Conservation (phyloP, 2,329 filamentous ascomycete species). For the Berkeleyomyces basicola region DNA sequence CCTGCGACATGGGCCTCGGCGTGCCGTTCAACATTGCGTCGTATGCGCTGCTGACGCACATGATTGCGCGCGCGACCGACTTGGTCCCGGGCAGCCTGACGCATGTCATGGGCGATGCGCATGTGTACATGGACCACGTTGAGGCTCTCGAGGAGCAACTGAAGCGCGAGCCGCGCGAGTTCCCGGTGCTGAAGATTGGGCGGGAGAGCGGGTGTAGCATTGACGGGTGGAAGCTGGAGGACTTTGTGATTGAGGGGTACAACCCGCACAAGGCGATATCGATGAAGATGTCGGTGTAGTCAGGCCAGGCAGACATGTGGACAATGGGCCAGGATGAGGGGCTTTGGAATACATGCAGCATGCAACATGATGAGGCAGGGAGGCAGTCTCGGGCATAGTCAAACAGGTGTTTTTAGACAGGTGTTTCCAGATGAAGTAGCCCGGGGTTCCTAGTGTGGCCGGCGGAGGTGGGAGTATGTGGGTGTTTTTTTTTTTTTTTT, state of each 20-base stretch:
- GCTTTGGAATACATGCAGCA: too few species aligned
- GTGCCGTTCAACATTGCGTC: slow-evolving; percentile 96
- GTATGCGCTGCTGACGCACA: slow-evolving; percentile 87
- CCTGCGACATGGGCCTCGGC: slow-evolving; percentile 91
- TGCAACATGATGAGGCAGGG: too few species aligned
- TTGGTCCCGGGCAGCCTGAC: slow-evolving; percentile 74
- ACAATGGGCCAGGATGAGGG: too few species aligned
- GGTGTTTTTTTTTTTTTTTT: too few species aligned
- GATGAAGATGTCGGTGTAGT: slow-evolving; percentile 95
- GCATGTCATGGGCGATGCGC: slow-evolving; percentile 96
- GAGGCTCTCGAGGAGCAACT: slow-evolving; percentile 73
- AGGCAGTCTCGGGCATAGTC: too few species aligned
- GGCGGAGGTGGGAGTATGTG: too few species aligned
- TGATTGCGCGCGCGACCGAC: slow-evolving; percentile 77
- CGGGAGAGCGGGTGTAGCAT: slow-evolving; percentile 55
- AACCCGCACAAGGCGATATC: slow-evolving; percentile 79
- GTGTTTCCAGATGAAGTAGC: too few species aligned
- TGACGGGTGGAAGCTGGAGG: slow-evolving; percentile 78
- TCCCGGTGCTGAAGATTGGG: slow-evolving; percentile 61
- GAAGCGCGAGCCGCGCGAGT: slow-evolving; percentile 59
- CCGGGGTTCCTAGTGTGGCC: too few species aligned
- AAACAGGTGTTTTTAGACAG: too few species aligned
- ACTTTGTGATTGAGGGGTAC: slow-evolving; percentile 78
- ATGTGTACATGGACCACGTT: slow-evolving; percentile 86
- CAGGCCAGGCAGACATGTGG: too few species aligned